Conservation (phyloP, 2,329 filamentous ascomycete genomes). For the Claviceps fusiformis region DNA sequence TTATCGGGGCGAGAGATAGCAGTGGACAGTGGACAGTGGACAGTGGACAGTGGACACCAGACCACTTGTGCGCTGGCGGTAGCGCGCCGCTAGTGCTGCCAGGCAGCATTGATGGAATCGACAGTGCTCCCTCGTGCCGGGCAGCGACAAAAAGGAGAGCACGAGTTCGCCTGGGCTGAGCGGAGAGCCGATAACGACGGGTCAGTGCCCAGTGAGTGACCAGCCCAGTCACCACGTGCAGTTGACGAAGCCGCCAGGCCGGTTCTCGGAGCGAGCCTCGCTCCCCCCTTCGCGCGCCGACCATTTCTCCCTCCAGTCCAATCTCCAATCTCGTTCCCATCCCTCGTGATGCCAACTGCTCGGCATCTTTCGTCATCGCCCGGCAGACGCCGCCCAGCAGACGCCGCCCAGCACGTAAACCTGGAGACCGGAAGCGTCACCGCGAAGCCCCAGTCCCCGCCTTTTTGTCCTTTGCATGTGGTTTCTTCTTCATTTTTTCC, state of each 20-base stretch:
- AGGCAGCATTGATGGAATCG: background rate
- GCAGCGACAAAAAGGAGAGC: too few species aligned
- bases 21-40: too few species aligned
- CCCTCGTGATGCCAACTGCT: background rate
- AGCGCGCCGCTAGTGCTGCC: background rate
- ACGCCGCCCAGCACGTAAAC: background rate
- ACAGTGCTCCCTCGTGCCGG: background rate
- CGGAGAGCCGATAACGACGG: background rate
- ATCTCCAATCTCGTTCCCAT: background rate
- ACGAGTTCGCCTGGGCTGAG: too few species aligned
- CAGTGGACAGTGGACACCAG: too few species aligned
- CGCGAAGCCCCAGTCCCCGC: background rate
- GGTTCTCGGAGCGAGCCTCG: background rate
- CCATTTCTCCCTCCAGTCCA: too few species aligned
- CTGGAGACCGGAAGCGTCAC: background rate
- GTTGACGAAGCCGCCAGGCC: too few species aligned
- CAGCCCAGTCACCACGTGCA: background rate
- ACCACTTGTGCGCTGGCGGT: background rate
- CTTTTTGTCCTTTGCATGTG: background rate
- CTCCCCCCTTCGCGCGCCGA: too few species aligned
- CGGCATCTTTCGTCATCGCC: conserved; percentile 2
- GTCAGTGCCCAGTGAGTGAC: background rate
- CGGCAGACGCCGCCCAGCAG: background rate
- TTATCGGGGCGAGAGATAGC: too few species aligned
- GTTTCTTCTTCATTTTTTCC: background rate